Base-by-base conservation (phyloP, 2,329 filamentous ascomycete species). In the Cercospora citrullina region DNA sequence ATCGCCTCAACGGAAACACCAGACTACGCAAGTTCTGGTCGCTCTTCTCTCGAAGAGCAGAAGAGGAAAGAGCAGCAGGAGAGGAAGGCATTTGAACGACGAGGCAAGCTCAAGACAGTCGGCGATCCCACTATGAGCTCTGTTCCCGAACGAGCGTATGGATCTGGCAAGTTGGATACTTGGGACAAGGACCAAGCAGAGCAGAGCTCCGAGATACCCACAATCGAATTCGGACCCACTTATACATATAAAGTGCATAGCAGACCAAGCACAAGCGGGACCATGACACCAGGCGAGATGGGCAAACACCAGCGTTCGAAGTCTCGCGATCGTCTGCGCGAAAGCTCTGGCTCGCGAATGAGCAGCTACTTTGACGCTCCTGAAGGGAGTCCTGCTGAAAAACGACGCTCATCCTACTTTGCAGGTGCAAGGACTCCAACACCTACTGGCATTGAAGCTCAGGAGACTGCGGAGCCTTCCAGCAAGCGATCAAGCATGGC, bases 211-310 rank as follows among this genome's bases (percentile, higher is more conserved):
- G 84, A 87, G 66, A 88, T 96, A 68, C 92, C 92, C 0, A 81
- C 85, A 4, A 87, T 97, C 70, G 90, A 97, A 78, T 97, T 97
- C 80, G 94, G 94, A 0, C 92, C 90, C 5, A 97, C 94, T 0
- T 81, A 92, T 73, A 90, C 91, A 68, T 90, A 93, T 66, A 82
- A 82, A 69, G 85, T 87, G 30, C 68, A 36, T 12, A 83, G 82
- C 72, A 84, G 86, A 8, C 86, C 87, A n/a, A 83, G 78, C 51
- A 87, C 86, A 1, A 85, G 84, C 59, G 85, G 85, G 55, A 85
- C 85, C 2, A 77, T 86, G 67, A 84, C 79, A 0, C 80, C 81
- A 62, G 76, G 71, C 21, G 66, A 72, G 36, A 69, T 71, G 42
- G 64, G 39, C 14, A 66, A 66, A 33, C 73, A 73, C 16, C 71